Conservation (phyloP, 2,329 filamentous ascomycete species). For the Penicillium sp. region DNA sequence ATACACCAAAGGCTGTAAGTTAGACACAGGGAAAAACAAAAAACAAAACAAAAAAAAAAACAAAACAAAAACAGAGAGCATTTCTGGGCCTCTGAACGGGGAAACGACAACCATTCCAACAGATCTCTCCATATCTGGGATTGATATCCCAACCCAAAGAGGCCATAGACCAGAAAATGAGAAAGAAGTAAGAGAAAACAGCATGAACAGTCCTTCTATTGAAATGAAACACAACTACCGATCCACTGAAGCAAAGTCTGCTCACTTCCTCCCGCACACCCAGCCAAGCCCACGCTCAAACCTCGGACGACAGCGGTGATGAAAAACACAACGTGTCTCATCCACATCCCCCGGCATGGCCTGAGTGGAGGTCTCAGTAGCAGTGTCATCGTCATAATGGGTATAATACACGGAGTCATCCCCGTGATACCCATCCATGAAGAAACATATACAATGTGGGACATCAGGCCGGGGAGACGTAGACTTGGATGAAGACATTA, state of each 20-base stretch:
- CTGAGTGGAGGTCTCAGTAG: neutral
- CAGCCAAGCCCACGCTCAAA: conserved; percentile 3
- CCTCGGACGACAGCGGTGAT: conserved; percentile 8
- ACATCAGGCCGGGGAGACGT: neutral
- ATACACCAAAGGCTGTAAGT: neutral
- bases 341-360: neutral
- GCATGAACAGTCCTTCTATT: neutral
- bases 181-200: neutral
- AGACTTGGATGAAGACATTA: neutral
- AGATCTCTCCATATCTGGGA: neutral
- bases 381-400: neutral
- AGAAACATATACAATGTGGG: neutral
- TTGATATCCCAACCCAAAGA: neutral
- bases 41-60: too few relatives aligned
- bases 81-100: neutral
- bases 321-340: neutral
- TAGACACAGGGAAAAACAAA: neutral
- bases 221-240: neutral
- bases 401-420: conserved; percentile 1
- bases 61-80: neutral
- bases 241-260: neutral
- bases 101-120: neutral
- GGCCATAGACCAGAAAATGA: neutral
- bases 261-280: conserved; percentile 7
- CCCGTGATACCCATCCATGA: neutral